A percentile compares a stretch with the other conserved stretches of the same genome.
phyloP scores from a whole-genome alignment of 2,329 filamentous ascomycete genomes.

The Trichoderma arundinaceum region DNA sequence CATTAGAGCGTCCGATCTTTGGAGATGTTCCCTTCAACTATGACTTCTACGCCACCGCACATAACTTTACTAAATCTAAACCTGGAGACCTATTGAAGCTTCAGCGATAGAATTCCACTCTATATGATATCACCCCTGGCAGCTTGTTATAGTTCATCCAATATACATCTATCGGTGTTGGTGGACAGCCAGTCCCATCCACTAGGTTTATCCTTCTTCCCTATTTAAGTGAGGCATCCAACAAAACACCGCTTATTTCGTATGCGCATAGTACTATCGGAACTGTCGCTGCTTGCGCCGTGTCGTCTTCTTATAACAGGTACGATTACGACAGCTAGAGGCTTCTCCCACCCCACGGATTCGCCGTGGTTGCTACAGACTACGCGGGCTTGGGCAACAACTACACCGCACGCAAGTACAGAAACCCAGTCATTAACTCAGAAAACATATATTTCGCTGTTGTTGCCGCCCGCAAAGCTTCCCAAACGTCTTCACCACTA shows the following conservation, averaged over 20 bases:
- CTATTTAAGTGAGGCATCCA: background rate
- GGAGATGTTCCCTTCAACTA: background rate
- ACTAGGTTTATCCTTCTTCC: constrained; percentile 34
- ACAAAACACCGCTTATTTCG: constrained; percentile 18
- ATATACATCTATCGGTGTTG: constrained; percentile 34
- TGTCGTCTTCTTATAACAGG: constrained; percentile 22
- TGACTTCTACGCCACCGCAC: constrained; percentile 31
- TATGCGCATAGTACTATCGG: constrained; percentile 34
- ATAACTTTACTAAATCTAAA: constrained; percentile 31
- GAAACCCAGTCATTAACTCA: constrained; percentile 30
- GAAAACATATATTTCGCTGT: constrained; percentile 34
- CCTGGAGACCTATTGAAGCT: constrained; percentile 35
- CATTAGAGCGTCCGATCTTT: background rate
- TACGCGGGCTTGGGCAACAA: constrained; percentile 37
- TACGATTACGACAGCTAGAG: constrained; percentile 33
- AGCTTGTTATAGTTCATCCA: constrained; percentile 34
- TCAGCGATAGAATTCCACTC: constrained; percentile 29
- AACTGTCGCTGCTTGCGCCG: constrained; percentile 30
- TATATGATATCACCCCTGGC: constrained; percentile 28
- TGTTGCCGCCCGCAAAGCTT: constrained; percentile 26
- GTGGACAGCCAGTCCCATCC: constrained; percentile 29
- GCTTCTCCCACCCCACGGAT: constrained; percentile 26
- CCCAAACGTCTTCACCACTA: constrained; percentile 23
- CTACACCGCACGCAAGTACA: constrained; percentile 35
- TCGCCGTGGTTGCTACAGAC: constrained; percentile 36